phyloP scores from a whole-genome alignment of 495 filamentous ascomycete species.

The Stereocaulon alpinum region DNA sequence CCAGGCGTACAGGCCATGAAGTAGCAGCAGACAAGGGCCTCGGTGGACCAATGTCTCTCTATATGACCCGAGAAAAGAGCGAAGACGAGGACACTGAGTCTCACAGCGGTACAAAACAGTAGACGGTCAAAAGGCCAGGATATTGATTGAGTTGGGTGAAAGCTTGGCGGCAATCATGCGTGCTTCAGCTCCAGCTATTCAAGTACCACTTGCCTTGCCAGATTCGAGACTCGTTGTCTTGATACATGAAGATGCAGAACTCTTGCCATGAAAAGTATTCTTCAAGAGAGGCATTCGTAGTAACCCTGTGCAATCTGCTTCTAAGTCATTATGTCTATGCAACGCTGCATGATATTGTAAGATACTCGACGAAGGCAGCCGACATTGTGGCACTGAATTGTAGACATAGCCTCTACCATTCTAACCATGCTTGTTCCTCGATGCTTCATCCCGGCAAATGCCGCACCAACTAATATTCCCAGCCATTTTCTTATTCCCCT shows the following conservation, averaged over 20 bases:
- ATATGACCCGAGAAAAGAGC: too few species aligned
- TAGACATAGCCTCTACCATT: constrained; percentile 2
- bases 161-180: not conserved
- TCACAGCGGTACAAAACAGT: too few species aligned
- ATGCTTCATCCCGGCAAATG: not conserved
- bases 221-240: not conserved
- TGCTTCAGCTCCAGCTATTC: not conserved
- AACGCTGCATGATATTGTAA: constrained; percentile 1
- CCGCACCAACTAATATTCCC: not conserved
- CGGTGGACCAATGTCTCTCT: too few species aligned
- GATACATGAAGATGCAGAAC: too few species aligned
- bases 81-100: too few species aligned
- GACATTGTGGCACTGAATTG: not conserved
- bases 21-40: too few species aligned
- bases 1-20: too few species aligned
- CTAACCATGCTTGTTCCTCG: not conserved
- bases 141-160: not conserved
- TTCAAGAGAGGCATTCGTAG: too few species aligned
- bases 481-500: constrained; percentile 8
- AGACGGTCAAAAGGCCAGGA: too few species aligned
- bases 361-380: not conserved
- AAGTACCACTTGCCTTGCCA: not conserved
- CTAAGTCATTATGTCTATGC: constrained; percentile 8
- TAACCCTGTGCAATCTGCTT: not conserved
- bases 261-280: too few species aligned